These are phyloP conservation scores for Citrus maxima DNA, from an alignment of 345 rosid genomes.

Conservation along the genomic window DNA sequence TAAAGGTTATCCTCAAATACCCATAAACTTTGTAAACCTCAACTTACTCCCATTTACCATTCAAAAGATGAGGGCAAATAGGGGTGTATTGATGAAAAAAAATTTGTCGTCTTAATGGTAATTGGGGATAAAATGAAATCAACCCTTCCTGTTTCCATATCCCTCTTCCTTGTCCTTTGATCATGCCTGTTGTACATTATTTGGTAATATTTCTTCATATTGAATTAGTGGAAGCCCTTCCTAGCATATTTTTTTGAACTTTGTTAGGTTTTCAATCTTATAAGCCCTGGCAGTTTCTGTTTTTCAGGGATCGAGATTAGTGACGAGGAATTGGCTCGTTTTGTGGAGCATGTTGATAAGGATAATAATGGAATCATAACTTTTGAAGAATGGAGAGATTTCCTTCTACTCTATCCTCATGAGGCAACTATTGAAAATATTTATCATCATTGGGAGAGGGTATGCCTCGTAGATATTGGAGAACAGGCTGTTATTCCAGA, in stretches of 20 bases:
- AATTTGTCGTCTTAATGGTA: no score
- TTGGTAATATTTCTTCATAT: neutral
- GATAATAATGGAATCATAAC: slow-evolving; percentile 94
- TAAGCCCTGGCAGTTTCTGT: slow-evolving; percentile 42
- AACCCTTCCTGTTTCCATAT: neutral
- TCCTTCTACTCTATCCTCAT: slow-evolving; percentile 88
- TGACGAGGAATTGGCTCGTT: slow-evolving; percentile 83
- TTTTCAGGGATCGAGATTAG: slow-evolving; percentile 78
- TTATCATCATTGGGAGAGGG: slow-evolving; percentile 92
- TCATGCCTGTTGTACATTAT: neutral
- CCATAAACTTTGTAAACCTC: no score
- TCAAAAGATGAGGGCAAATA: no score
- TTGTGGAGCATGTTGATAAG: slow-evolving; percentile 96
- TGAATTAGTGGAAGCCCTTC: slow-evolving; percentile 10
- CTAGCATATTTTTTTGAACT: neutral
- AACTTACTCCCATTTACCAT: no score
- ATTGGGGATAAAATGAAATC: no score
- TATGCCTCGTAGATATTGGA: slow-evolving; percentile 91
- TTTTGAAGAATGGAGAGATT: slow-evolving; percentile 98
- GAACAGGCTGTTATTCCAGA: slow-evolving; percentile 93
- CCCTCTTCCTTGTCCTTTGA: slow-evolving; percentile 3
- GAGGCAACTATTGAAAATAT: slow-evolving; percentile 94
- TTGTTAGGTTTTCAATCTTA: slow-evolving; percentile 20
- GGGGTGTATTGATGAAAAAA: no score
- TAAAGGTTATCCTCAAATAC: neutral